Conservation (phyloP, 352 stramenopile genomes). For the Phytophthora crassamura region DNA sequence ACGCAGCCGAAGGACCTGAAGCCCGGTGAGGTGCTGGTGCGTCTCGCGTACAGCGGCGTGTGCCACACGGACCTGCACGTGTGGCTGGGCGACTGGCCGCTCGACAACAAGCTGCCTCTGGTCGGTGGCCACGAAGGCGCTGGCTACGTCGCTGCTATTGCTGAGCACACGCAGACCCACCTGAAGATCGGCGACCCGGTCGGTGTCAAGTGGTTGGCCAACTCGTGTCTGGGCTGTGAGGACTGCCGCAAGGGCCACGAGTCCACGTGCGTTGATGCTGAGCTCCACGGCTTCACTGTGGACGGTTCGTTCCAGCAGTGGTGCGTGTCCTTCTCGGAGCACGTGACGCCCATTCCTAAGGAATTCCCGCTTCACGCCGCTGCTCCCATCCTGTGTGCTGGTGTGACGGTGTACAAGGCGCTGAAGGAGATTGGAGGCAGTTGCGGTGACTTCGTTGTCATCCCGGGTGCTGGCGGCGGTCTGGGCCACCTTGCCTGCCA, state of each 20-base stretch:
- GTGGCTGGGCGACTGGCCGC: slow-evolving; percentile 45
- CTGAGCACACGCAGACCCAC: slow-evolving; percentile 36
- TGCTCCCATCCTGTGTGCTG: slow-evolving; percentile 84
- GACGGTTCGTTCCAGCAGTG: slow-evolving; percentile 59
- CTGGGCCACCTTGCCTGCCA: slow-evolving; percentile 85
- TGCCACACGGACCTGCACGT: slow-evolving; percentile 57
- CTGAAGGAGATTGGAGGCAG: slow-evolving; percentile 60
- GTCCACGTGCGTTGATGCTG: slow-evolving; percentile 38
- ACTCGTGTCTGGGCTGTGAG: slow-evolving; percentile 51
- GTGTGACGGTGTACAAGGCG: slow-evolving; percentile 86
- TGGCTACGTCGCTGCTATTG: slow-evolving; percentile 53
- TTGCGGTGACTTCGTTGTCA: slow-evolving; percentile 52
- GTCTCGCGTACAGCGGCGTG: slow-evolving; percentile 52
- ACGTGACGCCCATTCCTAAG: slow-evolving; percentile 74
- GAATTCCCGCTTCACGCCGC: slow-evolving; percentile 48
- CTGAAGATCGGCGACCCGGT: slow-evolving; percentile 50
- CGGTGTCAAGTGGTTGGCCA: slow-evolving; percentile 52
- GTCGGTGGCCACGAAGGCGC: slow-evolving; percentile 61
- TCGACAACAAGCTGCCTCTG: slow-evolving; percentile 44
- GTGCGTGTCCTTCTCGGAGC: slow-evolving; percentile 72
- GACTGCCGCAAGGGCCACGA: slow-evolving; percentile 59
- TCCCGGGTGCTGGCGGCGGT: slow-evolving; percentile 69
- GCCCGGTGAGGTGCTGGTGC: slow-evolving; percentile 52
- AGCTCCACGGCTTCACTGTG: slow-evolving; percentile 42
- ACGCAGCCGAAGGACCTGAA: slow-evolving; percentile 45